These are phyloP conservation scores for Carex littledalei DNA, from an alignment of 176 grass and related monocot species.

Conservation along the genomic window DNA sequence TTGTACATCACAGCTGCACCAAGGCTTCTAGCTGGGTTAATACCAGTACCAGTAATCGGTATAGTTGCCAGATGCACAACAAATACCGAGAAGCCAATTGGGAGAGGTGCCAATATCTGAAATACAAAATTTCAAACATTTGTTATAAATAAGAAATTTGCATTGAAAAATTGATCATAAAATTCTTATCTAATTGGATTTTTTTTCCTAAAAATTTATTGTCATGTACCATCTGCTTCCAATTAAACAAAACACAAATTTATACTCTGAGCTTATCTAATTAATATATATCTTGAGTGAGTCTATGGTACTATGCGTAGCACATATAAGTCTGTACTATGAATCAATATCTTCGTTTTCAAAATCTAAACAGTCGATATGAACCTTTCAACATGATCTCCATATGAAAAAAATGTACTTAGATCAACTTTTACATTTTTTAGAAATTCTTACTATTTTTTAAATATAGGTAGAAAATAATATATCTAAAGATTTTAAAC, in stretches of 20 bases:
- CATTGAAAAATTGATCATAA: not conserved
- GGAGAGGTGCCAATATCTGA: slow-evolving; percentile 32
- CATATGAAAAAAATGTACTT: no score
- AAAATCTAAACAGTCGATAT: no score
- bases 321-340: no score
- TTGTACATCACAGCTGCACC: slow-evolving; percentile 42
- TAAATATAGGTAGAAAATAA: no score
- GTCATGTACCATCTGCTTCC: not conserved
- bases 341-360: no score
- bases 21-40: slow-evolving; percentile 38
- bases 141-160: not conserved
- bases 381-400: no score
- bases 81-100: slow-evolving; percentile 37
- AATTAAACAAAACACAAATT: not conserved
- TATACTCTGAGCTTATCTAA: not conserved
- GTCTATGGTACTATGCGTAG: no score
- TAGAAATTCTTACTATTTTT: no score
- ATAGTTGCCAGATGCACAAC: slow-evolving; percentile 38
- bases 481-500: no score
- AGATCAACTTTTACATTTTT: no score
- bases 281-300: not conserved
- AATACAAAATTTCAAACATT: not conserved
- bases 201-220: not conserved
- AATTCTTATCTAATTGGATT: not conserved
- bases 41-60: slow-evolving; percentile 27